Base-by-base conservation (phyloP, 169 alveolate genomes). In the Cryptosporidium parvum region DNA sequence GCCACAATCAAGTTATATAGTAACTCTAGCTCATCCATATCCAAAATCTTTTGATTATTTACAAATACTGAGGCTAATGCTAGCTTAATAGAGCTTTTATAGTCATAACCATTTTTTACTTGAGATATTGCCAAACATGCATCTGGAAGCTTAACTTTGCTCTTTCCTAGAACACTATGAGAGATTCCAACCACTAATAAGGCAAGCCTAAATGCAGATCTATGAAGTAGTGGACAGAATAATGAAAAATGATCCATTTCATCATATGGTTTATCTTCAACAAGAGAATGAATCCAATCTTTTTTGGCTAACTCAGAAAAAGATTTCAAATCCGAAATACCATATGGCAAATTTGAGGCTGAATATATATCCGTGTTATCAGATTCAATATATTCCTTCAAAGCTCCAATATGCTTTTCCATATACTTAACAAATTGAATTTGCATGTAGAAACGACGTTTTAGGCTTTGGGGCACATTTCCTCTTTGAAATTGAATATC, bases 351-450 rank as follows among this genome's bases (percentile, higher is more conserved):
- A 51, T 80, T 80, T 18, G 42, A 26, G 18, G 73, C 75, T 23
- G 89, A 65, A 4, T 33, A 62, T 45, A 80, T 80, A 62, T 80
- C 89, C 14, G 80, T 44, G 23, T 48, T 62, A 67, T 80, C 75
- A 26, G 56, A n/a, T n/a, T 59, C 73, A 59, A 80, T 80, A 26
- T 80, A 48, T 4, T 39, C 53, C 23, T 29, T 62, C 39, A 80
- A 39, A 33, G 89, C 89, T n/a, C 89, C 89, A 23, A 80, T 80
- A 33, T 80, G 89, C 14, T 59, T 80, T n/a, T 80, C 89, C 75
- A 80, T 62, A 48, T 80, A 80, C 26, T 80, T 80, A 23, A 80
- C 59, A 29, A 80, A 67, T 42, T 80, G 89, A 62, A 80, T 80
- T 37, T 80, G 89, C 26, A 44, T 42, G 68, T 39, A 80, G 35